These are phyloP conservation scores for Solanum sejunctum DNA, from an alignment of 257 asterid species.

Conservation along the genomic window DNA sequence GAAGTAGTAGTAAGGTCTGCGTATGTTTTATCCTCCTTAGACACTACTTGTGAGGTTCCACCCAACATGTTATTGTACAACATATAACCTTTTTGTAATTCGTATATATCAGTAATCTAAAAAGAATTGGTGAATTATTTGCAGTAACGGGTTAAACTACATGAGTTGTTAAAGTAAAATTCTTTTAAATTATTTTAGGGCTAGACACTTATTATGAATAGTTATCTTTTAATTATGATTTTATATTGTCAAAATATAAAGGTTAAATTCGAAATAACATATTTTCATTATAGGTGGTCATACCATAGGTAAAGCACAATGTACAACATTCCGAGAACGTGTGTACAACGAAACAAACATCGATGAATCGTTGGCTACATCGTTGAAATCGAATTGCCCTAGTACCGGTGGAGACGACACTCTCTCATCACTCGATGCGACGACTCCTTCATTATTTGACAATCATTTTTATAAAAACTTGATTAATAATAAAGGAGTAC, in stretches of 20 bases:
- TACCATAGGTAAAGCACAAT: conserved; percentile 52
- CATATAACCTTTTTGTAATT: no score
- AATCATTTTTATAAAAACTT: conserved; percentile 33
- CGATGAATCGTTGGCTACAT: conserved; percentile 37
- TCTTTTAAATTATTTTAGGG: no score
- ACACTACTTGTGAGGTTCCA: no score
- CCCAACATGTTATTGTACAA: no score
- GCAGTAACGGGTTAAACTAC: no score
- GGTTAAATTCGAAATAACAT: not conserved
- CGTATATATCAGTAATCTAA: no score
- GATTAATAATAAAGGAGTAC: conserved; percentile 23
- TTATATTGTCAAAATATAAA: not conserved
- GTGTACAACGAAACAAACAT: conserved; percentile 48
- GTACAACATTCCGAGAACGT: conserved; percentile 36
- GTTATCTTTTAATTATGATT: no score
- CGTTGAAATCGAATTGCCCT: conserved; percentile 42
- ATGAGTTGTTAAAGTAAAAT: no score
- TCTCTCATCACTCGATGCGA: conserved; percentile 31
- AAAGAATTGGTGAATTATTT: no score
- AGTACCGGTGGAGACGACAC: conserved; percentile 29
- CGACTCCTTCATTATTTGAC: conserved; percentile 35
- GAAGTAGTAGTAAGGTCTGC: no score
- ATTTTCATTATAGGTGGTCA: conserved; percentile 30
- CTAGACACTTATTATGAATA: no score
- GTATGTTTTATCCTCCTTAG: no score